Conservation (phyloP, 768 basidiomycete genomes). For the Boletus vinaceobasis region DNA sequence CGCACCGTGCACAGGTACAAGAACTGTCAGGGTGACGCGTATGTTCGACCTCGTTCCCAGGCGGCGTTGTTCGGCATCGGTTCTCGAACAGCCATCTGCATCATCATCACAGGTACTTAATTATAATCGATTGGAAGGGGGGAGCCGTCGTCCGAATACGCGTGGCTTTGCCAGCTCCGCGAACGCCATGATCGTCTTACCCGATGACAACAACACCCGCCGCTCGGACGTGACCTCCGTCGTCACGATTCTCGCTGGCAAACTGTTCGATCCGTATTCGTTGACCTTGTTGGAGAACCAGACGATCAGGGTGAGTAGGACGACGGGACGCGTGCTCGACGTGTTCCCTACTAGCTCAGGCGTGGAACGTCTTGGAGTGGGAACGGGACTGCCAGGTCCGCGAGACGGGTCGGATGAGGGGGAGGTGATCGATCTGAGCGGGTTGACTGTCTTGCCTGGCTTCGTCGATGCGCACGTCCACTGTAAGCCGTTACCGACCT, state of each 20-base stretch:
- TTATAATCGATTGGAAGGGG: too few relatives aligned
- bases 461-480: conserved; percentile 59
- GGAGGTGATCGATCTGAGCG: conserved; percentile 43
- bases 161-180: too few relatives aligned
- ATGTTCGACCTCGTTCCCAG: background rate
- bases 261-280: conserved; percentile 48
- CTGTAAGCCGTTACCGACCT: conserved; percentile 26
- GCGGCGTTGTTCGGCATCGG: too few relatives aligned
- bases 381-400: background rate
- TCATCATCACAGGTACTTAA: too few relatives aligned
- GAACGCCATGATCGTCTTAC: background rate
- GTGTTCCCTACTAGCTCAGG: conserved; percentile 28
- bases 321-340: conserved; percentile 47
- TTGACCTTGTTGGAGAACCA: conserved; percentile 42
- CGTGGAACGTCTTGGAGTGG: too few relatives aligned
- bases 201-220: background rate
- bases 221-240: background rate
- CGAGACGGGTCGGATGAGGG: background rate
- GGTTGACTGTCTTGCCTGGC: conserved; percentile 51
- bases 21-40: background rate
- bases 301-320: conserved; percentile 45
- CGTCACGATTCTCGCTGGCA: conserved; percentile 38
- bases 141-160: too few relatives aligned
- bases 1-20: background rate
- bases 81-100: too few relatives aligned